These are phyloP conservation scores for Gossypium thurberi DNA, from an alignment of 345 rosid species.

Conservation along the genomic window DNA sequence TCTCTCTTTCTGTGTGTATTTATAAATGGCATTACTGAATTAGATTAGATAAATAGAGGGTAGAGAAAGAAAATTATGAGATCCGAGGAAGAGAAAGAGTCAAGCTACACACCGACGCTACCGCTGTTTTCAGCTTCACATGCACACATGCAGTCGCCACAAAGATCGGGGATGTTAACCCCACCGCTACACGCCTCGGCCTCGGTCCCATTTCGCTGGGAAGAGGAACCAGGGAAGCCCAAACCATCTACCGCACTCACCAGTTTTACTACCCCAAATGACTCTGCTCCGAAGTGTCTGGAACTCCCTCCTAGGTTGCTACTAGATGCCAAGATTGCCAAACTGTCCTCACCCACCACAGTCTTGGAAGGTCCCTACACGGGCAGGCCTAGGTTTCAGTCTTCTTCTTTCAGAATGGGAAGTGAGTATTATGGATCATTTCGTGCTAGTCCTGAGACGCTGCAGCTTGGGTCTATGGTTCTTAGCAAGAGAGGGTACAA, in stretches of 20 bases:
- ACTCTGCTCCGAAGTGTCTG: conserved; percentile 38
- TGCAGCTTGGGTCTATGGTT: conserved; percentile 15
- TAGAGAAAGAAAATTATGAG: conserved; percentile 17
- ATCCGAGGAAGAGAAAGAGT: conserved; percentile 26
- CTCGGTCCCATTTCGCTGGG: conserved; percentile 84
- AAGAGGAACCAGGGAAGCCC: conserved; percentile 86
- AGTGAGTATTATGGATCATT: conserved; percentile 38
- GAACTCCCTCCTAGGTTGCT: conserved; percentile 63
- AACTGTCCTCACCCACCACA: conserved; percentile 40
- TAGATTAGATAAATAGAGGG: background rate
- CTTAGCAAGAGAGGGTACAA: conserved; percentile 22
- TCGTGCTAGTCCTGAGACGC: conserved; percentile 28
- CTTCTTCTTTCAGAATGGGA: conserved; percentile 33
- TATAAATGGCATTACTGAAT: background rate
- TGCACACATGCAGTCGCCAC: conserved; percentile 43
- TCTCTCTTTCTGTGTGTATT: background rate
- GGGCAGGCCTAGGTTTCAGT: conserved; percentile 15
- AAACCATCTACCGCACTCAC: conserved; percentile 33
- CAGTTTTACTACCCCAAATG: conserved; percentile 11
- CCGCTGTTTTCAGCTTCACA: conserved; percentile 34
- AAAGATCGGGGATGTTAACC: conserved; percentile 45
- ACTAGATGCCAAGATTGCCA: conserved; percentile 33
- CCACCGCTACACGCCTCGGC: conserved; percentile 60
- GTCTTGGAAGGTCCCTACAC: conserved; percentile 37
- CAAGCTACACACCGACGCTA: conserved; percentile 24